These are phyloP conservation scores for Pholiota microspora DNA, from an alignment of 768 basidiomycete species.

Conservation along the genomic window DNA sequence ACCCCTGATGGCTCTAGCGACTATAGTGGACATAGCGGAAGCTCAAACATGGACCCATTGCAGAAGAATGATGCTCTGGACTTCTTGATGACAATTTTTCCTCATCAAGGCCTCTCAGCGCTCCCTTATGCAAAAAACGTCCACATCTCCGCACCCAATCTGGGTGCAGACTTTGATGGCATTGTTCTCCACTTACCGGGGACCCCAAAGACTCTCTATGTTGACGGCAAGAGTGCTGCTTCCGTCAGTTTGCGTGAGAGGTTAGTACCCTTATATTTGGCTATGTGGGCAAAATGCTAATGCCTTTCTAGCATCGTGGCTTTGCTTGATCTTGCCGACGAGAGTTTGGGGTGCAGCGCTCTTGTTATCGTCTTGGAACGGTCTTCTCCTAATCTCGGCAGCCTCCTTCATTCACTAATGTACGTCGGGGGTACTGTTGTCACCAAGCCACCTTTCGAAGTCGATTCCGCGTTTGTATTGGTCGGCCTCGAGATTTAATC, in stretches of 20 bases:
- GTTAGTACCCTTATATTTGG: conserved; percentile 34
- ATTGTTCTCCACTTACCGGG: conserved; percentile 75
- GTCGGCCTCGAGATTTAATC: conserved; percentile 80
- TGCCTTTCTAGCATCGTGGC: conserved; percentile 65
- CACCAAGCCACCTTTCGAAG: conserved; percentile 74
- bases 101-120: conserved; percentile 63
- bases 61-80: conserved; percentile 68
- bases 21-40: conserved; percentile 35
- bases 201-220: conserved; percentile 74
- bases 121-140: conserved; percentile 77
- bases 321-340: conserved; percentile 84
- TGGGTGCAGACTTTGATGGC: conserved; percentile 72
- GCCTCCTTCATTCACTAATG: conserved; percentile 85
- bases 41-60: conserved; percentile 37
- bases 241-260: conserved; percentile 82
- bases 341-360: conserved; percentile 72
- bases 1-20: conserved; percentile 68
- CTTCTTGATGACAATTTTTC: conserved; percentile 78
- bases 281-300: conserved; percentile 2
- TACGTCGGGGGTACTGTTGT: conserved; percentile 89
- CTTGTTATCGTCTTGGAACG: conserved; percentile 81
- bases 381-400: conserved; percentile 65
- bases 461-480: conserved; percentile 75
- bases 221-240: conserved; percentile 81
- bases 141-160: conserved; percentile 64